A percentile compares a stretch with the other conserved stretches of the same genome.
Evolutionary conservation across 2,329 filamentous ascomycete species (phyloP).

Genomic region (Alternaria metachromatica): DNA sequence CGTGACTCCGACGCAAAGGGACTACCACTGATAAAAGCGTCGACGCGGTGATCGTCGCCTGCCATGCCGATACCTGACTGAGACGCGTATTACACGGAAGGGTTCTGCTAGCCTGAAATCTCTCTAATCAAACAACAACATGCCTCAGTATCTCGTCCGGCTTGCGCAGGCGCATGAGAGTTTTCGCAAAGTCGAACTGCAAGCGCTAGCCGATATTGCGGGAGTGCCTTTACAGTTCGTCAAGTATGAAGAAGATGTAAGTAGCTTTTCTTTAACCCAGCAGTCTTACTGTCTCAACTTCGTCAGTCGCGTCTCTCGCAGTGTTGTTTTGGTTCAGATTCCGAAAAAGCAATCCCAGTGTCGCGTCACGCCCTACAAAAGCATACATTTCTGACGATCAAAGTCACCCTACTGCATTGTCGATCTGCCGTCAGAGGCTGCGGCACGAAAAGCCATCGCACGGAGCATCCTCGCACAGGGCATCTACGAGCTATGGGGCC

Average conservation of each 20-base stretch:
- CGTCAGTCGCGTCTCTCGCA: conserved; percentile 3
- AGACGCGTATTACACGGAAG: conserved; percentile 3
- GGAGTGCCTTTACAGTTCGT: conserved; percentile 73
- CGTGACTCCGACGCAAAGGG: conserved; percentile 20
- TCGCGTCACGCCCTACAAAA: neutral
- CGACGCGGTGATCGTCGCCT: neutral
- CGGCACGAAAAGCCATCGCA: conserved; percentile 70
- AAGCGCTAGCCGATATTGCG: conserved; percentile 76
- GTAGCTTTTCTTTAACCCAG: conserved; percentile 40
- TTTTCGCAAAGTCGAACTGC: conserved; percentile 85
- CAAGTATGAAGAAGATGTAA: conserved; percentile 76
- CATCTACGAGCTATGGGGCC: conserved; percentile 90
- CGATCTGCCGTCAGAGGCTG: conserved; percentile 66
- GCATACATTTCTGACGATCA: conserved; percentile 14
- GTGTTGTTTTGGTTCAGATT: neutral
- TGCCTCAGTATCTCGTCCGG: conserved; percentile 80
- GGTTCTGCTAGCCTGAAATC: neutral
- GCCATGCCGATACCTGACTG: conserved; percentile 32
- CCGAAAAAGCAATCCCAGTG: neutral
- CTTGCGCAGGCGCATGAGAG: conserved; percentile 89
- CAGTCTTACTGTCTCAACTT: neutral
- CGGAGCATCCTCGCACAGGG: conserved; percentile 83
- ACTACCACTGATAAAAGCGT: neutral
- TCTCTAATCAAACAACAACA: conserved; percentile 10
- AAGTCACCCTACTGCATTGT: conserved; percentile 89